Percentiles rank a stretch among this genome's conserved stretches.
These are phyloP conservation scores for Ceratocystis diversiconidia DNA, from an alignment of 2,329 filamentous ascomycete genomes.

Conservation along the genomic window DNA sequence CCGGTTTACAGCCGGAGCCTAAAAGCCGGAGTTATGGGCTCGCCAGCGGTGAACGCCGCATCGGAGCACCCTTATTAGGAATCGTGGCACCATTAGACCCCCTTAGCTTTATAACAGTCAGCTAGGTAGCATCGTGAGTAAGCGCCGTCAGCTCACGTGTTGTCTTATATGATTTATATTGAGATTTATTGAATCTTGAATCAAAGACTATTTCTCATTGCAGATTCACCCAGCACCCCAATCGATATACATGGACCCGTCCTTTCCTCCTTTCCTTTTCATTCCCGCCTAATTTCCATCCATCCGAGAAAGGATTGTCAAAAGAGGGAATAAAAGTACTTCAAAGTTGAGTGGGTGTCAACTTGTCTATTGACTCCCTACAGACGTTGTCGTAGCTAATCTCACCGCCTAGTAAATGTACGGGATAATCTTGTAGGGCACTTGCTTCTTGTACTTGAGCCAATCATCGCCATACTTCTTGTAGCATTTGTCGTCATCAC, in stretches of 20 bases:
- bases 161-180: neutral
- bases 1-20: neutral
- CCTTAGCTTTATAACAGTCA: neutral
- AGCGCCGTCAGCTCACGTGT: neutral
- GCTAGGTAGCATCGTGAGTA: neutral
- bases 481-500: slow-evolving; percentile 83
- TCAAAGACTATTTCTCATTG: neutral
- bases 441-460: slow-evolving; percentile 72
- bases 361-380: neutral
- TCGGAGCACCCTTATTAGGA: neutral
- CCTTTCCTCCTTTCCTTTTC: neutral
- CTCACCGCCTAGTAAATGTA: slow-evolving; percentile 52
- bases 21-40: neutral
- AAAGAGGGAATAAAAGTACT: neutral
- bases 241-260: no score
- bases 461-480: slow-evolving; percentile 89
- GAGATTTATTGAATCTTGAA: neutral
- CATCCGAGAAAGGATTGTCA: neutral
- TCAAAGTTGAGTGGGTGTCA: neutral
- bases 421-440: slow-evolving; percentile 70
- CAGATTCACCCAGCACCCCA: neutral
- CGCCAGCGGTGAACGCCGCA: neutral
- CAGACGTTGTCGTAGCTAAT: neutral
- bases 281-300: neutral
- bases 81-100: neutral